A percentile compares a stretch with the other conserved stretches of the same genome.
Conservation (phyloP, 345 rosid species). For the Microcos paniculata region DNA sequence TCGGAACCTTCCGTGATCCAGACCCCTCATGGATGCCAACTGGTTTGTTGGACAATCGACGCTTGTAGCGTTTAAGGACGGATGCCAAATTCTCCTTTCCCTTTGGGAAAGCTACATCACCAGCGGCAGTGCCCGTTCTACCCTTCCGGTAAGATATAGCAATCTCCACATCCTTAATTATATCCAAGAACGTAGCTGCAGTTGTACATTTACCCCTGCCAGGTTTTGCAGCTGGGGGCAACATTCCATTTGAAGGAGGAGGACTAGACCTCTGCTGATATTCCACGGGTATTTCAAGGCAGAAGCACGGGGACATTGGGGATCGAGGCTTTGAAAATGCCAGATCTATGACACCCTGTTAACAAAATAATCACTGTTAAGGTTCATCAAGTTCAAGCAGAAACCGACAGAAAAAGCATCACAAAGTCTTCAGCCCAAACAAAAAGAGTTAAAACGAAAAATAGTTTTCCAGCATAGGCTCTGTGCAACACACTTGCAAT, state of each 20-base stretch:
- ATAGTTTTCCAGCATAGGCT: background rate
- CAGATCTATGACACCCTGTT: slow-evolving; percentile 78
- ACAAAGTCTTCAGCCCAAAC: background rate
- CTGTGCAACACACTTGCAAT: background rate
- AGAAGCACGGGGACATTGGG: slow-evolving; percentile 78
- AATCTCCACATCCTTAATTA: slow-evolving; percentile 86
- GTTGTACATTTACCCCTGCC: slow-evolving; percentile 84
- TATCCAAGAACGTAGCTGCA: slow-evolving; percentile 57
- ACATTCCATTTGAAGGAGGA: slow-evolving; percentile 62
- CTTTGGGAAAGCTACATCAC: slow-evolving; percentile 93
- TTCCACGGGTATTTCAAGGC: slow-evolving; percentile 61
- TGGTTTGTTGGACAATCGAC: slow-evolving; percentile 66
- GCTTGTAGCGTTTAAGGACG: slow-evolving; percentile 92
- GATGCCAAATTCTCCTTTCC: slow-evolving; percentile 98
- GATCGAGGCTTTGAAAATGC: slow-evolving; percentile 80
- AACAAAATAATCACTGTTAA: background rate
- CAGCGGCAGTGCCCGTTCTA: slow-evolving; percentile 90
- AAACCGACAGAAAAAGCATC: background rate
- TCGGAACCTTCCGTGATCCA: slow-evolving; percentile 40
- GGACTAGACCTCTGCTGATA: slow-evolving; percentile 59
- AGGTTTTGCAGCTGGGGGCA: slow-evolving; percentile 69
- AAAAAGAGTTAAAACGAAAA: background rate
- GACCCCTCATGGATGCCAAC: slow-evolving; percentile 34
- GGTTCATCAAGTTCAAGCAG: background rate
- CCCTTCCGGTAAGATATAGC: slow-evolving; percentile 92